phyloP scores from a whole-genome alignment of 345 rosid genomes.

The Anacardium occidentale region DNA sequence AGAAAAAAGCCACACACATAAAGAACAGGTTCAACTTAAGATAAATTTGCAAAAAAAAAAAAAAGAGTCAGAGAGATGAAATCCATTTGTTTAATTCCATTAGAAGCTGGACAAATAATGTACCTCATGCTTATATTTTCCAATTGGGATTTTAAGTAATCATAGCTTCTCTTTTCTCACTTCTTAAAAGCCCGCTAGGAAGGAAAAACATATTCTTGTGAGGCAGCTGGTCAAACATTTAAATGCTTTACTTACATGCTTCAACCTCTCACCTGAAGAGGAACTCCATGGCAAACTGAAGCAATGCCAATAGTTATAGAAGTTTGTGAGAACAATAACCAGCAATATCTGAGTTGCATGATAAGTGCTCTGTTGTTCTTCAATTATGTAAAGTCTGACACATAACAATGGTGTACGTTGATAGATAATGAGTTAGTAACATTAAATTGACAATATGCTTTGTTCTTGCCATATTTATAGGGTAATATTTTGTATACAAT shows the following conservation, averaged over 20 bases:
- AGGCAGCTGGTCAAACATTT: neutral
- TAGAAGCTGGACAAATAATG: neutral
- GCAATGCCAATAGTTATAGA: neutral
- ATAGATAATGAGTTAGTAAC: neutral
- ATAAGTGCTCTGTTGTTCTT: neutral
- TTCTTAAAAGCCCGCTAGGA: neutral
- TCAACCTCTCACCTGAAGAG: neutral
- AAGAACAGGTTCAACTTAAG: neutral
- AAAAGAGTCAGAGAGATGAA: neutral
- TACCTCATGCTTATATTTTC: neutral
- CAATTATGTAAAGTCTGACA: neutral
- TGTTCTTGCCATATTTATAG: neutral
- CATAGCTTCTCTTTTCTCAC: neutral
- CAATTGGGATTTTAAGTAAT: constrained; percentile 3
- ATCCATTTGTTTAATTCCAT: neutral
- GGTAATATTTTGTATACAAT: neutral
- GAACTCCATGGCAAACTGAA: neutral
- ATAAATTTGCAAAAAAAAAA: neutral
- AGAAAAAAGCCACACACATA: neutral
- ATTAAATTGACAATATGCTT: neutral
- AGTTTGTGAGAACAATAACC: constrained; percentile 2
- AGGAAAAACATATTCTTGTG: neutral
- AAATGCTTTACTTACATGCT: neutral
- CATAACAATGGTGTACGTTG: constrained; percentile 5
- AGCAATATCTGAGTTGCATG: neutral